Conservation (phyloP, 495 filamentous ascomycete species). For the Gamarada debralockiae region DNA sequence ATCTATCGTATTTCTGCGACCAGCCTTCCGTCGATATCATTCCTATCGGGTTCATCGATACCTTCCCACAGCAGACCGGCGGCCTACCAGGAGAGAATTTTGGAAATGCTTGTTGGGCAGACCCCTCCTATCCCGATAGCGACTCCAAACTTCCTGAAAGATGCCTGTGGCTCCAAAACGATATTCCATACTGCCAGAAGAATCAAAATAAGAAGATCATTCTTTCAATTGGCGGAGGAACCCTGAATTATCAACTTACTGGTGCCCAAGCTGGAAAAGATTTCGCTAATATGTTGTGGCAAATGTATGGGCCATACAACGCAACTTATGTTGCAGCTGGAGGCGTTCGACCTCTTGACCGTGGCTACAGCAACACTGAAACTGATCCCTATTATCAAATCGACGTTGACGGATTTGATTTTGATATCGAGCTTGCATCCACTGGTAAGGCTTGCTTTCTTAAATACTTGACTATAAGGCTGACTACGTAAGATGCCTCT, state of each 20-base stretch:
- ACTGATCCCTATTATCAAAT: conserved; percentile 33
- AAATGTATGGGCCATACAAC: conserved; percentile 53
- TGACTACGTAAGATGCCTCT: conserved; percentile 30
- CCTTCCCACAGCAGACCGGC: conserved; percentile 52
- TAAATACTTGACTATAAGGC: conserved; percentile 22
- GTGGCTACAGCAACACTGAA: conserved; percentile 28
- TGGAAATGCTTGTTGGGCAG: conserved; percentile 54
- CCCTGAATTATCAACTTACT: conserved; percentile 25
- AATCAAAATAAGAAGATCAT: conserved; percentile 57
- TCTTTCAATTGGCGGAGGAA: conserved; percentile 57
- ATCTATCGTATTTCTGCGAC: conserved; percentile 54
- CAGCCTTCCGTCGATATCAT: conserved; percentile 62
- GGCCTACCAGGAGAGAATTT: conserved; percentile 61
- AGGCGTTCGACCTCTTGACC: conserved; percentile 39
- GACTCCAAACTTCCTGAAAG: conserved; percentile 24
- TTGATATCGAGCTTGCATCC: conserved; percentile 44
- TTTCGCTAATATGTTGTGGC: conserved; percentile 62
- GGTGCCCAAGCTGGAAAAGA: conserved; percentile 44
- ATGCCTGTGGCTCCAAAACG: conserved; percentile 33
- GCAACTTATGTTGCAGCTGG: conserved; percentile 30
- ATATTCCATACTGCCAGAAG: conserved; percentile 46
- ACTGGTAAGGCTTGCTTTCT: conserved; percentile 36
- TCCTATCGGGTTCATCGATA: conserved; percentile 60
- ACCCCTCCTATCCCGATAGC: conserved; percentile 24
- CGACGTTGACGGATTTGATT: conserved; percentile 58